Base-by-base conservation (phyloP, 495 filamentous ascomycete genomes). In the Penicillium atrosanguineum region DNA sequence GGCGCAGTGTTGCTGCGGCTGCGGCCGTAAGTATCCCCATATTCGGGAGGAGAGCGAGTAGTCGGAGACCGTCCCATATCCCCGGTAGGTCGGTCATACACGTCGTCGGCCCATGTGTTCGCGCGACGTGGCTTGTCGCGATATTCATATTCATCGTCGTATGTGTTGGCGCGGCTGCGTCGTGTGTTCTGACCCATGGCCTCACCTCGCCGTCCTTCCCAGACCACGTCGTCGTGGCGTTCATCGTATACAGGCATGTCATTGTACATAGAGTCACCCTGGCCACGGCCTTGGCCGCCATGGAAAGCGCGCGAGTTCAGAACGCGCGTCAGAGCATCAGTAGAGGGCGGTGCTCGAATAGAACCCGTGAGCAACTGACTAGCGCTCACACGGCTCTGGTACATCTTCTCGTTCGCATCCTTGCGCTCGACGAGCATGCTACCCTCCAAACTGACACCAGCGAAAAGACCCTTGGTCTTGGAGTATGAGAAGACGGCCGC, bases 391-490 rank as follows among this genome's bases (percentile, higher is more conserved):
- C 83, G 82, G 59, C 83, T 83, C 48, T 88, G 89, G 73, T 98
- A 98, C 45, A 98, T 80, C 70, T 95, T 97, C 71, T 93, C 88
- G 62, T 98, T 98, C 50, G 95, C 94, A 73, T 98, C 94, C 66
- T 89, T 88, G 51, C 94, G 85, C 73, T 97, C 95, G 46, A 96
- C 84, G 36, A 98, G 83, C 48, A 86, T 90, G 44, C 86, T 89
- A 15, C 94, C 94, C 70, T 98, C 94, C 56, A 98, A 74, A 58
- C 88, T 93, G 43, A 98, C 93, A 63, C 94, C 94, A 2, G 94
- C 94, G 59, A 98, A 98, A 12, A 97, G 76, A 21, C 94, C 94
- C 76, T 97, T 97, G 25, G 94, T 98, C 73, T 97, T 97, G 53
- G 85, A 89, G 74, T 97, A 98, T 57, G 89, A 88, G 77, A 98